These are phyloP conservation scores for Leptomonas pyrrhocoris DNA, from an alignment of 208 protist genomes.

Conservation along the genomic window DNA sequence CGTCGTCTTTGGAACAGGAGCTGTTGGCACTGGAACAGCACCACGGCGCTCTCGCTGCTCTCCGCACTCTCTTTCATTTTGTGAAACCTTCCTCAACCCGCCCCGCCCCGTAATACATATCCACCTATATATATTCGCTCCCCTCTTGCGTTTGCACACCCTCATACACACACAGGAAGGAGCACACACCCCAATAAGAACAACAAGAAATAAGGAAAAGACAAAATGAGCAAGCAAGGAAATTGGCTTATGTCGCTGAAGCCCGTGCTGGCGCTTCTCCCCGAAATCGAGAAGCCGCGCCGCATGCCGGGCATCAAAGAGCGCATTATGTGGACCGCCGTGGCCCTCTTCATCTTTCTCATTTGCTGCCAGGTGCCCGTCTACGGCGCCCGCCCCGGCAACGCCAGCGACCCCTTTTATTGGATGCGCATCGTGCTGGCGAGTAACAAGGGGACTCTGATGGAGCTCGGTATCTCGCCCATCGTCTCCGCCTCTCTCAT, in stretches of 20 bases:
- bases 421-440: slow-evolving; percentile 99
- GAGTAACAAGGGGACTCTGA: slow-evolving; percentile 99
- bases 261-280: slow-evolving; percentile 95
- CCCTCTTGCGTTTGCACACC: no score
- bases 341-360: slow-evolving; percentile 99
- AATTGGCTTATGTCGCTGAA: slow-evolving; percentile 89
- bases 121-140: no score
- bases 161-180: not conserved
- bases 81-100: not conserved
- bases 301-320: slow-evolving; percentile 93
- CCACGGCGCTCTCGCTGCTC: no score
- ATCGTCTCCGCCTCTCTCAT: slow-evolving; percentile 98
- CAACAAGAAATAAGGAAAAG: not conserved
- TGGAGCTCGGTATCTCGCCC: slow-evolving; percentile 98
- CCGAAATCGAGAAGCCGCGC: slow-evolving; percentile 94
- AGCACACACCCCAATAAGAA: slow-evolving; percentile 1
- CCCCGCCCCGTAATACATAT: no score
- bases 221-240: slow-evolving; percentile 30
- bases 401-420: slow-evolving; percentile 98
- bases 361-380: slow-evolving; percentile 99
- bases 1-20: no score
- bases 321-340: slow-evolving; percentile 98
- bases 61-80: no score
- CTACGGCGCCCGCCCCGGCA: slow-evolving; percentile 96
- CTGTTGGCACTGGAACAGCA: no score